Base-by-base conservation (phyloP, 345 rosid genomes). In the Ceriops decandra region DNA sequence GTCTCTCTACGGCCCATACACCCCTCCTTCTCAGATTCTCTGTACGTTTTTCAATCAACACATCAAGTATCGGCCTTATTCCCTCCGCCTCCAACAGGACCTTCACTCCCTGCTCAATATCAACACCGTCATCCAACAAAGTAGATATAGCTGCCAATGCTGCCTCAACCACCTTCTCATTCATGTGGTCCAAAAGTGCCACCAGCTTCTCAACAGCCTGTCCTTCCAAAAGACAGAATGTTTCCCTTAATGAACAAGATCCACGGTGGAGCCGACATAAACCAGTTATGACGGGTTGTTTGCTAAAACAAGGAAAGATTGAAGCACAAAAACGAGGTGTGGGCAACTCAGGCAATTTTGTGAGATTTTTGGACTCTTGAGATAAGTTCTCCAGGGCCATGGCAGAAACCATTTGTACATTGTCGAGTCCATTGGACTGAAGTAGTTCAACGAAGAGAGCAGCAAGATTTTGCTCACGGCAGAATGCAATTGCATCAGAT, bases 71-170 rank as follows among this genome's bases (percentile, higher is more conserved):
- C 2, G 95, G 86, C 68, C 72, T 78, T 68, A 91, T 72, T 64
- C 93, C 97, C 52, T 91, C 95, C 62, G 85, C 86, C 19, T 88
- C 90, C 35, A 78, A 84, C 63, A 90, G 69, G 52, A 89, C 72
- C 32, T 36, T 59, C 52, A 90, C 92, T 49, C 91, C 98, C 69
- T 83, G 82, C 69, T 85, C 97, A 30, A 84, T 79, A 67, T 88
- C 90, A 49, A 90, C 87, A 36, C 86, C 92, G 51, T 90, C 97
- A 4, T 90, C 98, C 71, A 93, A 65, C 79, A 93, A 64, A 4
- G 96, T 89, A n/a, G 92, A 90, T 9, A 93, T 77, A 53, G 97
- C 97, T 10, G 98, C 98, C 30, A 93, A 83, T 26, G 95, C 88
- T 26, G 96, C 86, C 73, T 87, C 97, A 24, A 90, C 98, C 74